Conservation (phyloP, 2,329 filamentous ascomycete species). For the Colletotrichum sojae region DNA sequence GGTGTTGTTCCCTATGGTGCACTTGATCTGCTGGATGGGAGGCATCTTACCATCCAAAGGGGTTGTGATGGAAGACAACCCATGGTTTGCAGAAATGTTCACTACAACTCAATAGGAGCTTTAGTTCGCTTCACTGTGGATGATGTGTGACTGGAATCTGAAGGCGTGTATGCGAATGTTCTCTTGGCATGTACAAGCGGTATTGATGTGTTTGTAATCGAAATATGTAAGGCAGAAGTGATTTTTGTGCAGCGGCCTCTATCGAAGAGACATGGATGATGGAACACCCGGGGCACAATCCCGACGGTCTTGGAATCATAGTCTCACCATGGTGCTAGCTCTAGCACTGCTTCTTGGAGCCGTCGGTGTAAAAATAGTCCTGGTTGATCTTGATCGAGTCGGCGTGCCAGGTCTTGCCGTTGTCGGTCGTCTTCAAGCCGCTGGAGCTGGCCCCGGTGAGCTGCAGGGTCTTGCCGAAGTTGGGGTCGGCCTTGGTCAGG, state of each 20-base stretch:
- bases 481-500: constrained; percentile 4
- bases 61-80: too few relatives aligned
- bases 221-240: background rate
- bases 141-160: too few relatives aligned
- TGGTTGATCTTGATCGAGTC: constrained; percentile 30
- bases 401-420: constrained; percentile 25
- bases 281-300: too few relatives aligned
- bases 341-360: constrained; percentile 26
- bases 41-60: too few relatives aligned
- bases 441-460: background rate
- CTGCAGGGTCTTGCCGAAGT: constrained; percentile 14
- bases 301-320: too few relatives aligned
- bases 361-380: constrained; percentile 28
- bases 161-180: too few relatives aligned
- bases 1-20: too few relatives aligned
- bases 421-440: constrained; percentile 16
- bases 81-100: too few relatives aligned
- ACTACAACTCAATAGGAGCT: too few relatives aligned
- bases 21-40: too few relatives aligned
- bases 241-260: background rate
- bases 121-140: too few relatives aligned
- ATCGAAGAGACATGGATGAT: background rate
- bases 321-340: background rate
- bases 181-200: constrained; percentile 3
- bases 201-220: background rate